phyloP scores from a whole-genome alignment of 768 basidiomycete genomes.

The Kwoniella europaea region DNA sequence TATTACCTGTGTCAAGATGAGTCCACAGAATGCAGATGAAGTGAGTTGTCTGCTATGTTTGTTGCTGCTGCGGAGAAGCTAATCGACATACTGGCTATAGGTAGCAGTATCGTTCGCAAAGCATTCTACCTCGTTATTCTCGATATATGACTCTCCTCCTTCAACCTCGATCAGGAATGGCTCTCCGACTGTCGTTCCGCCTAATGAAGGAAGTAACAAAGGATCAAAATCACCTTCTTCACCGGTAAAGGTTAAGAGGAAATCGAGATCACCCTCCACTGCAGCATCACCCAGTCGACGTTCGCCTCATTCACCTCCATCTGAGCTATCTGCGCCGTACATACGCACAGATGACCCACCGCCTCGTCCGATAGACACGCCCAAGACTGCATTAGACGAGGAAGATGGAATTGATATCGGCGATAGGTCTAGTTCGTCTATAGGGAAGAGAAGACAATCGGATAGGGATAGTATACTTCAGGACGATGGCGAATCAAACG shows the following conservation, averaged over 20 bases:
- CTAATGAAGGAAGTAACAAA: constrained; percentile 4
- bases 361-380: background rate
- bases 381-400: background rate
- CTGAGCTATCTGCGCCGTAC: constrained; percentile 1
- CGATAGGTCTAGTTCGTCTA: background rate
- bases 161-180: constrained; percentile 10
- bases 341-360: background rate
- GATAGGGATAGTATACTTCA: constrained; percentile 6
- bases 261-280: background rate
- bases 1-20: constrained; percentile 58
- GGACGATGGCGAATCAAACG: background rate
- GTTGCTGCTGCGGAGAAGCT: background rate
- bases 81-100: constrained; percentile 12
- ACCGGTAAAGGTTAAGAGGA: background rate
- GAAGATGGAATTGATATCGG: background rate
- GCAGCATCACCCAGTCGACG: background rate
- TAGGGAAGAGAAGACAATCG: constrained; percentile 6
- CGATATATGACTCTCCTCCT: constrained; percentile 50
- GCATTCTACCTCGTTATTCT: constrained; percentile 54
- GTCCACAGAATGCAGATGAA: constrained; percentile 52
- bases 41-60: constrained; percentile 29
- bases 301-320: background rate
- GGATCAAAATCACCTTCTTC: background rate
- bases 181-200: constrained; percentile 17
- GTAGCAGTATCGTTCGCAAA: constrained; percentile 46